Percentiles rank a stretch among this genome's conserved stretches.
phyloP scores from a whole-genome alignment of 441 rosid species.

The Macaranga tanarius region DNA sequence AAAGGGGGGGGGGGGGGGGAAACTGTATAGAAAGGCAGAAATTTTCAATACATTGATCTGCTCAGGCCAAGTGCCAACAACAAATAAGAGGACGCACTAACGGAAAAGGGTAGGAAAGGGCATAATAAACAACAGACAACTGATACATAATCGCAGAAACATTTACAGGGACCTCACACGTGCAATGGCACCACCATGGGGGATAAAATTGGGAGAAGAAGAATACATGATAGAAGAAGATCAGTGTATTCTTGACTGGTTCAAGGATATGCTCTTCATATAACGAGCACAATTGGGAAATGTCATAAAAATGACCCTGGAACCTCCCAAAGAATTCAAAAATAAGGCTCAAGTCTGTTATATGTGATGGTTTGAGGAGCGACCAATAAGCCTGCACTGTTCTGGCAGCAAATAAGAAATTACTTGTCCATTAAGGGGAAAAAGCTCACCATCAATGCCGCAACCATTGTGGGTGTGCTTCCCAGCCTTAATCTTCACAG shows the following conservation, averaged over 20 bases:
- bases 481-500: conserved; percentile 76
- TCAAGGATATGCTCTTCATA: conserved; percentile 23
- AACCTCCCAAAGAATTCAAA: conserved; percentile 23
- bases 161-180: conserved; percentile 43
- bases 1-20: background rate
- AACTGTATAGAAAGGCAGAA: background rate
- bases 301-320: conserved; percentile 15
- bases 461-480: conserved; percentile 83
- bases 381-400: conserved; percentile 93
- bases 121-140: conserved; percentile 26
- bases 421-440: conserved; percentile 81
- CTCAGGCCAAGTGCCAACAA: conserved; percentile 11
- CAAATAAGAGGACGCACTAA: conserved; percentile 14
- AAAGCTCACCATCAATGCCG: conserved; percentile 95
- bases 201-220: conserved; percentile 7
- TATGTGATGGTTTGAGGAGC: conserved; percentile 30
- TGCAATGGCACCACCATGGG: conserved; percentile 27
- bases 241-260: conserved; percentile 21
- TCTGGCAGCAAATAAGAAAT: conserved; percentile 83
- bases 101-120: conserved; percentile 10
- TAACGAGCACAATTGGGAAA: conserved; percentile 19
- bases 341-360: conserved; percentile 25
- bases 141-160: conserved; percentile 34
- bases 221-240: background rate
- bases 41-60: conserved; percentile 9